These are phyloP conservation scores for Dalbergia oliveri DNA, from an alignment of 306 rosid species.

Conservation along the genomic window DNA sequence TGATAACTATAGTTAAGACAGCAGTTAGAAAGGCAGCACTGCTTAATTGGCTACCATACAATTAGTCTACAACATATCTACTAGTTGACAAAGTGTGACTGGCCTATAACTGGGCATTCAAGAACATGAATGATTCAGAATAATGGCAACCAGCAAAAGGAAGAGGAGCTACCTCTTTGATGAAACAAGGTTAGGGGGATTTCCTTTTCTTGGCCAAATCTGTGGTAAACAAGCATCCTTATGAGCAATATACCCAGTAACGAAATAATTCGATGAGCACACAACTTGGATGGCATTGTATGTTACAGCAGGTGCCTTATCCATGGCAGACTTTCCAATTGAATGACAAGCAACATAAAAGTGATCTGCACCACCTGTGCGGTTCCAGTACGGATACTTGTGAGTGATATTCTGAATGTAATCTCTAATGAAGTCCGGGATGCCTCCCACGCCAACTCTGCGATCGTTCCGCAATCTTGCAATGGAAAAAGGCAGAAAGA, in stretches of 20 bases:
- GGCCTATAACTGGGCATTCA: background rate
- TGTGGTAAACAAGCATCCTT: conserved; percentile 85
- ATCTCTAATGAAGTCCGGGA: conserved; percentile 67
- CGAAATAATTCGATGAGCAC: conserved; percentile 78
- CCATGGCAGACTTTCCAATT: conserved; percentile 79
- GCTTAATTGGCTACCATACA: background rate
- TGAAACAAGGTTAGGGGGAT: conserved; percentile 62
- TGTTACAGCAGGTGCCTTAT: conserved; percentile 64
- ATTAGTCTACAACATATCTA: conserved; percentile 7
- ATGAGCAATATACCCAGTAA: conserved; percentile 66
- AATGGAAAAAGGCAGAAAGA: conserved; percentile 87
- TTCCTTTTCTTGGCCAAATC: conserved; percentile 76
- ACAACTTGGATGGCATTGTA: conserved; percentile 78
- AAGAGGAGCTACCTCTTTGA: conserved; percentile 62
- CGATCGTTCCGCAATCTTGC: conserved; percentile 76
- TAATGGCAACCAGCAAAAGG: conserved; percentile 1
- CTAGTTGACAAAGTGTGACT: background rate
- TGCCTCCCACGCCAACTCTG: conserved; percentile 76
- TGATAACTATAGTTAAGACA: background rate
- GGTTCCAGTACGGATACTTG: conserved; percentile 78
- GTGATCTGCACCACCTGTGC: conserved; percentile 78
- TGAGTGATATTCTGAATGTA: conserved; percentile 62
- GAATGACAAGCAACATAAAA: conserved; percentile 90
- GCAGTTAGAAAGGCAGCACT: background rate
- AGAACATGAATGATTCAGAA: background rate